These are phyloP conservation scores for Mortierella sp. DNA, from an alignment of 371 early-diverging fungal genomes.

Conservation along the genomic window DNA sequence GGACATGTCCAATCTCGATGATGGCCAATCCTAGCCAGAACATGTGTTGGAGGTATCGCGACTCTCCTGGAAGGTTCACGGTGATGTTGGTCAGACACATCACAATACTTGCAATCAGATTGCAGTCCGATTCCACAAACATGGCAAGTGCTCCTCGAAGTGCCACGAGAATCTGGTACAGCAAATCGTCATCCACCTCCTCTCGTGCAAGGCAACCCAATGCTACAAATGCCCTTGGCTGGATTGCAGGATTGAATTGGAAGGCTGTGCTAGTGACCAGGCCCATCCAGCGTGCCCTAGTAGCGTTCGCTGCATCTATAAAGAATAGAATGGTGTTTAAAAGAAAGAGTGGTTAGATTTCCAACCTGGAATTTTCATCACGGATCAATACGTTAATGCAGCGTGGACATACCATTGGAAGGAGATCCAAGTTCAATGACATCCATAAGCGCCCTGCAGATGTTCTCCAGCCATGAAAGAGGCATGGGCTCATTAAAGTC, in stretches of 20 bases:
- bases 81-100: conserved; percentile 91
- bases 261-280: conserved; percentile 92
- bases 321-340: background rate
- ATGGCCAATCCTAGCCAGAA: conserved; percentile 93
- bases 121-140: conserved; percentile 84
- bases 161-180: conserved; percentile 90
- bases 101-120: conserved; percentile 84
- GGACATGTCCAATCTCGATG: conserved; percentile 85
- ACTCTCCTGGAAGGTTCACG: conserved; percentile 81
- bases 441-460: conserved; percentile 83
- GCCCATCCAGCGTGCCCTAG: conserved; percentile 93
- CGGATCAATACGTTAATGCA: too few relatives aligned
- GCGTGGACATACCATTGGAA: conserved; percentile 79
- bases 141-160: conserved; percentile 85
- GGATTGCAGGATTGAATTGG: conserved; percentile 92
- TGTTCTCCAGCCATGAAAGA: conserved; percentile 79
- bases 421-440: conserved; percentile 82
- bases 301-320: conserved; percentile 77
- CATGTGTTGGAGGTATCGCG: conserved; percentile 80
- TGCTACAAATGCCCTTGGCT: conserved; percentile 93
- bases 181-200: conserved; percentile 87
- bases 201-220: conserved; percentile 89
- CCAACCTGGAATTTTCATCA: too few relatives aligned
- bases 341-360: too few relatives aligned
- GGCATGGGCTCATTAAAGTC: conserved; percentile 79